These are phyloP conservation scores for Puccinia horiana DNA, from an alignment of 1,284 basidiomycete genomes.

Conservation along the genomic window DNA sequence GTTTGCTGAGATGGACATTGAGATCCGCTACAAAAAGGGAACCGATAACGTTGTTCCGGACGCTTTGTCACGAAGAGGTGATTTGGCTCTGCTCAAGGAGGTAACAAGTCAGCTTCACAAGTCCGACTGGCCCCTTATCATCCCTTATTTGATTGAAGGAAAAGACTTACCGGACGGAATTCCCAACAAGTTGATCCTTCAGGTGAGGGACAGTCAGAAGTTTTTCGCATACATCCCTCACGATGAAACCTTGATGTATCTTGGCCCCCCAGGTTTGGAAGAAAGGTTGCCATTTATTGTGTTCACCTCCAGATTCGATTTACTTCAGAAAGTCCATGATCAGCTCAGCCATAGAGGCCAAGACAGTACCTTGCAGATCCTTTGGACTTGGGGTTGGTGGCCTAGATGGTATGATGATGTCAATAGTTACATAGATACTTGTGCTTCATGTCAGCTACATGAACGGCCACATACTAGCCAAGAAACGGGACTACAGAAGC, in stretches of 20 bases:
- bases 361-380: background rate
- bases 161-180: no score
- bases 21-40: background rate
- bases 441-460: background rate
- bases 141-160: slow-evolving; percentile 8
- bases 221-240: background rate
- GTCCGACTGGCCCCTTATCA: slow-evolving; percentile 5
- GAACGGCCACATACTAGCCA: background rate
- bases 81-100: background rate
- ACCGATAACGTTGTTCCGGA: background rate
- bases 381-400: background rate
- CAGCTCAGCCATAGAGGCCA: background rate
- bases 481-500: background rate
- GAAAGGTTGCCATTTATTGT: background rate
- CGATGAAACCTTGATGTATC: background rate
- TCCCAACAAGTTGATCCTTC: no score
- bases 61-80: background rate
- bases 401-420: background rate
- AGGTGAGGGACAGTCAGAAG: no score
- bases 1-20: background rate
- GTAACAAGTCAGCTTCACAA: no score
- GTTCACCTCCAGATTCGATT: background rate
- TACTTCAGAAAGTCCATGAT: background rate
- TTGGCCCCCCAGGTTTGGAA: background rate
- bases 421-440: background rate